Percentiles rank a stretch among this genome's conserved stretches.
These are phyloP conservation scores for Didymellaceae sp. DNA, from an alignment of 2,329 filamentous ascomycete species.

Conservation along the genomic window DNA sequence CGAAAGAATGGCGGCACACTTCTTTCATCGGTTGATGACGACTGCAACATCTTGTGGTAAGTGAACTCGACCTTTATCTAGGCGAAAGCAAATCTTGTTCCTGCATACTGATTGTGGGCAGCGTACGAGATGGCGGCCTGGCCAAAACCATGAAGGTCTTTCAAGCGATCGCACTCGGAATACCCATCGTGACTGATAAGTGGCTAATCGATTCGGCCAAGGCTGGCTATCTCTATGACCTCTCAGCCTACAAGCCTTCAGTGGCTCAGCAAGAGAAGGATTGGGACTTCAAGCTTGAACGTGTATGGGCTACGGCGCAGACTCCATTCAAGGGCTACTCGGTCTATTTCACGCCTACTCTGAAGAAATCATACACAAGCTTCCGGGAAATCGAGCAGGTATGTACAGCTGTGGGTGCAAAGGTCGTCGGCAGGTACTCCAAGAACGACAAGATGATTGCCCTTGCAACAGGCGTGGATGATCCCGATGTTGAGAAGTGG, in stretches of 20 bases:
- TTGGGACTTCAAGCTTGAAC: slow-evolving; percentile 47
- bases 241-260: slow-evolving; percentile 43
- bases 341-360: slow-evolving; percentile 56
- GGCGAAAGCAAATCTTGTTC: neutral
- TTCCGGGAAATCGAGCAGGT: slow-evolving; percentile 52
- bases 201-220: slow-evolving; percentile 54
- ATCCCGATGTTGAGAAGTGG: slow-evolving; percentile 46
- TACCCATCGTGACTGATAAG: slow-evolving; percentile 54
- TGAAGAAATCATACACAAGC: slow-evolving; percentile 39
- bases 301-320: slow-evolving; percentile 43
- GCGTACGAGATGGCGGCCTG: slow-evolving; percentile 49
- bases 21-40: slow-evolving; percentile 41
- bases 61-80: slow-evolving; percentile 1
- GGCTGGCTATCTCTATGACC: slow-evolving; percentile 45
- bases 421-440: slow-evolving; percentile 37
- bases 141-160: slow-evolving; percentile 56
- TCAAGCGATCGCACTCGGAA: slow-evolving; percentile 51
- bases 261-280: slow-evolving; percentile 45
- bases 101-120: slow-evolving; percentile 26
- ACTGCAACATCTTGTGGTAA: slow-evolving; percentile 44
- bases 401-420: slow-evolving; percentile 48
- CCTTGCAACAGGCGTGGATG: slow-evolving; percentile 47
- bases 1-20: slow-evolving; percentile 40
- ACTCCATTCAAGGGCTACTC: slow-evolving; percentile 56
- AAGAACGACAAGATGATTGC: slow-evolving; percentile 41